A percentile compares a stretch with the other conserved stretches of the same genome.
These are phyloP conservation scores for Globisporangium paroecandrum DNA, from an alignment of 352 stramenopile genomes.

Conservation along the genomic window DNA sequence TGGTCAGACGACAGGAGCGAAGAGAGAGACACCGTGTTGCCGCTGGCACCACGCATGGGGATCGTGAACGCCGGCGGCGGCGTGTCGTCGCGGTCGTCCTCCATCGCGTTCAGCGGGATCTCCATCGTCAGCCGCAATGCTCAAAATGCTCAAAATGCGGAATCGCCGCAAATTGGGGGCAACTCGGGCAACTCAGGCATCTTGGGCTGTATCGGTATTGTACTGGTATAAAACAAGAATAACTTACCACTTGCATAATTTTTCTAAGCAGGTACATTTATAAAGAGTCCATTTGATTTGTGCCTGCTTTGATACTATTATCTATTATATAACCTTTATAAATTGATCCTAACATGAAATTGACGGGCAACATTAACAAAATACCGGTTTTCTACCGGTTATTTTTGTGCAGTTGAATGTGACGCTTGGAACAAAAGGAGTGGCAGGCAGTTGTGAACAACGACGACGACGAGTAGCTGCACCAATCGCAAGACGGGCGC, in stretches of 20 bases:
- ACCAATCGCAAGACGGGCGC: neutral
- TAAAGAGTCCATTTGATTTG: no score
- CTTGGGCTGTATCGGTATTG: neutral
- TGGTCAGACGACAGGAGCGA: slow-evolving; percentile 38
- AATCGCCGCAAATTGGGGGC: neutral
- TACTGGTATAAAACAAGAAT: neutral
- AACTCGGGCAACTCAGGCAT: no score
- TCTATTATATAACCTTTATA: neutral
- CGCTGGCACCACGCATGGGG: slow-evolving; percentile 23
- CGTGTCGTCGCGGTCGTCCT: slow-evolving; percentile 22
- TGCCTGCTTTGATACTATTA: neutral
- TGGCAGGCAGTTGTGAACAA: slow-evolving; percentile 16
- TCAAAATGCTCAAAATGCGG: neutral
- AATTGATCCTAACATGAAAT: neutral
- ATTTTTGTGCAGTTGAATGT: neutral
- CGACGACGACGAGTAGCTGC: neutral
- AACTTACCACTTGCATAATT: neutral
- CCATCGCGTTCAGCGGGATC: slow-evolving; percentile 48
- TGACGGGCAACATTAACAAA: neutral
- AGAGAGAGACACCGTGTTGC: slow-evolving; percentile 36
- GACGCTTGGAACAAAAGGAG: slow-evolving; percentile 12
- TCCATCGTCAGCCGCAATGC: slow-evolving; percentile 26
- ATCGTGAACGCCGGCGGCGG: slow-evolving; percentile 28
- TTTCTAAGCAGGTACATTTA: neutral
- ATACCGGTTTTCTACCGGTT: neutral